Conservation (phyloP, 2,329 filamentous ascomycete species). For the Hymenoscyphus repandus region DNA sequence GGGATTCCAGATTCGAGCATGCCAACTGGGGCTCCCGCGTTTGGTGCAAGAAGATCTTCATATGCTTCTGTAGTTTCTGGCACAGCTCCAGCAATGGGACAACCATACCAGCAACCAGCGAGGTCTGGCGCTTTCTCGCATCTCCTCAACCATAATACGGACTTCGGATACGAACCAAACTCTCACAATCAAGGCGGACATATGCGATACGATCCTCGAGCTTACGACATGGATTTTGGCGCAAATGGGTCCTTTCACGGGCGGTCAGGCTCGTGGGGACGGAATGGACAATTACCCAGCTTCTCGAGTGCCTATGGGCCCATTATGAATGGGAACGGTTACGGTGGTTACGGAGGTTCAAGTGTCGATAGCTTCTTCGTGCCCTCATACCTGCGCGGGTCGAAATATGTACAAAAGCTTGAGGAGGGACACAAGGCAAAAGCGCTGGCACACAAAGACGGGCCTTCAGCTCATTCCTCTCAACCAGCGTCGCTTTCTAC, state of each 20-base stretch:
- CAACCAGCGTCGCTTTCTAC: conserved; percentile 45
- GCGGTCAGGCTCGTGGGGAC: conserved; percentile 24
- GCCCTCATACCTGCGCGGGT: conserved; percentile 76
- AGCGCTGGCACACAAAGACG: conserved; percentile 41
- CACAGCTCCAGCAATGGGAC: conserved; percentile 30
- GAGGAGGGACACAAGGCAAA: conserved; percentile 64
- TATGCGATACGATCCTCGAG: conserved; percentile 22
- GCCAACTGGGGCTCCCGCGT: conserved; percentile 32
- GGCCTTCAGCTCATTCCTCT: conserved; percentile 38
- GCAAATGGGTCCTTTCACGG: conserved; percentile 22
- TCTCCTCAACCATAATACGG: conserved; percentile 23
- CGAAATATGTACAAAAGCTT: conserved; percentile 71
- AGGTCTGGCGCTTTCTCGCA: conserved; percentile 30
- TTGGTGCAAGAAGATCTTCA: conserved; percentile 48
- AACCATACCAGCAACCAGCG: conserved; percentile 22
- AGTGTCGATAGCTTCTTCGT: conserved; percentile 58
- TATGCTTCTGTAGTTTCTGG: conserved; percentile 58
- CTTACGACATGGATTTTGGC: conserved; percentile 25
- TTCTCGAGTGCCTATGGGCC: conserved; percentile 31
- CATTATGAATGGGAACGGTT: conserved; percentile 26
- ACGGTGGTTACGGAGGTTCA: conserved; percentile 16
- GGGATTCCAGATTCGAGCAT: conserved; percentile 29
- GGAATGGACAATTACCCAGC: conserved; percentile 28
- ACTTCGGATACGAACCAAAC: conserved; percentile 25
- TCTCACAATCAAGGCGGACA: conserved; percentile 19